Base-by-base conservation (phyloP, 306 rosid genomes). In the Cucumis hystrix region DNA sequence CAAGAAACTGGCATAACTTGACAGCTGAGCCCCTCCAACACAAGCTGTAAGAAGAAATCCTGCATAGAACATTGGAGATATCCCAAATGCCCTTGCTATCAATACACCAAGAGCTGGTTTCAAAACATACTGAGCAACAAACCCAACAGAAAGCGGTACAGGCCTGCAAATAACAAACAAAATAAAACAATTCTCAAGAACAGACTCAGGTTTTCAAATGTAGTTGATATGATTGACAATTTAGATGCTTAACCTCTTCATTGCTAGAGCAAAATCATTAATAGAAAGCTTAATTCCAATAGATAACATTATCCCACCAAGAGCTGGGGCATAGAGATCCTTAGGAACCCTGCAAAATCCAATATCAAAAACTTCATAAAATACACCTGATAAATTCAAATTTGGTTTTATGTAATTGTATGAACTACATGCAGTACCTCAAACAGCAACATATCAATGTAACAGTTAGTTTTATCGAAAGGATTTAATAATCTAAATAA, bases 251-350 rank as follows among this genome's bases (percentile, higher is more conserved):
- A 51, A 92, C 97, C 96, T 89, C 84, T 86, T 90, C 66, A 90
- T 79, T 61, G 99, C 99, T 82, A 95, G 89, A 78, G 99, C 96
- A 77, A 95, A 89, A 86, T 95, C 97, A 23, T 95, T 89, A 4
- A 90, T 1, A 49, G 99, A 95, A 77, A 95, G 97, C 82, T 79
- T 83, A 82, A 95, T 88, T 77, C 99, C 97, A 87, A 95, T 92
- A 41, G 99, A 95, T 69, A 95, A 82, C 99, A 95, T 95, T 79
- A 95, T 95, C 87, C 99, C 99, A 83, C 99, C 99, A 87, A 95
- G 97, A 61, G 99, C 93, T 78, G 97, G 99, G 47, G 99, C 93
- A 82, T 95, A 95, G 45, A 95, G 83, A 45, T 92, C 97, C 85
- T 95, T 95, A 39, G 97, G 88, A 63, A 95, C 99, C 99, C 99